A percentile compares a stretch with the other conserved stretches of the same genome.
Conservation (phyloP, 345 rosid species). For the Theobroma cacao region DNA sequence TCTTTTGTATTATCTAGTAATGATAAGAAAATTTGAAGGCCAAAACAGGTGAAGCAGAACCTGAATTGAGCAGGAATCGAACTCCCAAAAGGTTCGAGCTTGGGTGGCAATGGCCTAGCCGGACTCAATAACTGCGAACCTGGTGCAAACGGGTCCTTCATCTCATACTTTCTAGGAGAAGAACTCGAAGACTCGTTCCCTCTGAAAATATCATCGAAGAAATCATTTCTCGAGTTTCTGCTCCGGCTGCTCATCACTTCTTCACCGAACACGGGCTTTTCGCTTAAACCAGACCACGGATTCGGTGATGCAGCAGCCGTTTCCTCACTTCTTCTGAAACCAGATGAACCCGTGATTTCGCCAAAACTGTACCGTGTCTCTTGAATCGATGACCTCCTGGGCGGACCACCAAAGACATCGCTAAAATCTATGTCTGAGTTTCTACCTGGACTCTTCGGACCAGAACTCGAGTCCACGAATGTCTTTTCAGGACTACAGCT, state of each 20-base stretch:
- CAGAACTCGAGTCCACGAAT: slow-evolving; percentile 16
- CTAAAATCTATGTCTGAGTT: slow-evolving; percentile 65
- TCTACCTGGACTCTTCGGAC: slow-evolving; percentile 10
- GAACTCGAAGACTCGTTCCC: slow-evolving; percentile 44
- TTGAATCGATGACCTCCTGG: slow-evolving; percentile 48
- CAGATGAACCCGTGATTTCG: slow-evolving; percentile 29
- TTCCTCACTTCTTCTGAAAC: slow-evolving; percentile 23
- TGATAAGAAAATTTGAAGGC: neutral
- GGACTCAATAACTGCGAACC: slow-evolving; percentile 68
- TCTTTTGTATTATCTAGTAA: neutral
- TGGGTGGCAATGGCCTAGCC: slow-evolving; percentile 40
- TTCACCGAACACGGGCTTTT: slow-evolving; percentile 84
- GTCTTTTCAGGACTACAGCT: slow-evolving; percentile 30
- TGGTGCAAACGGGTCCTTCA: slow-evolving; percentile 44
- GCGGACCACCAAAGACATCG: slow-evolving; percentile 91
- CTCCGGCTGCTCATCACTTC: slow-evolving; percentile 37
- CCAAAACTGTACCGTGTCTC: slow-evolving; percentile 45
- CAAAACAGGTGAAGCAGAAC: slow-evolving; percentile 30
- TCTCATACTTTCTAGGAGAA: slow-evolving; percentile 45
- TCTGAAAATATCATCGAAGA: slow-evolving; percentile 74
- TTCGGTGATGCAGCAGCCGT: slow-evolving; percentile 6
- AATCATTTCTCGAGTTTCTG: slow-evolving; percentile 39
- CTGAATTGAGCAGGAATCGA: slow-evolving; percentile 67
- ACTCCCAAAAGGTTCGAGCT: slow-evolving; percentile 44
- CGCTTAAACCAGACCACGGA: slow-evolving; percentile 41